These are phyloP conservation scores for Monascus purpureus DNA, from an alignment of 495 filamentous ascomycete genomes.

Conservation along the genomic window DNA sequence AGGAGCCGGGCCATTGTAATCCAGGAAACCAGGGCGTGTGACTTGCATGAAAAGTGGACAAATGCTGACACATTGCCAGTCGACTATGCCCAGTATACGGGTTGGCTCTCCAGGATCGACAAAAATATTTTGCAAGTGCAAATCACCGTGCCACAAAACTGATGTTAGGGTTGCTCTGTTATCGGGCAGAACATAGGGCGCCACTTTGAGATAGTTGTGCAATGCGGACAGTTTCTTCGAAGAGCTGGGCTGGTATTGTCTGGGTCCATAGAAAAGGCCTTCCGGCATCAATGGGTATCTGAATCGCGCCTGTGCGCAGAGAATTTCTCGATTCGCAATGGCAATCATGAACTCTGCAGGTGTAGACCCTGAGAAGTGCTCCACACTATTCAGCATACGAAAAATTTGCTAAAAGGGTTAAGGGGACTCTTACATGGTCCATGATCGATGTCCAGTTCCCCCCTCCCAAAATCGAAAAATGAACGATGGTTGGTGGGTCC, in stretches of 20 bases:
- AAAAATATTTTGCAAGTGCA: constrained; percentile 14
- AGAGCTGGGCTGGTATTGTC: constrained; percentile 13
- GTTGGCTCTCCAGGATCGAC: constrained; percentile 12
- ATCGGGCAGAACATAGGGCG: constrained; percentile 8
- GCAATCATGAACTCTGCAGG: constrained; percentile 9
- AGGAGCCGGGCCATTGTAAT: constrained; percentile 12
- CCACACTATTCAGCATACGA: constrained; percentile 5
- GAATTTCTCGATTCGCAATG: constrained; percentile 8
- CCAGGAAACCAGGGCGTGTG: constrained; percentile 11
- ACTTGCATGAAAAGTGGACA: constrained; percentile 13
- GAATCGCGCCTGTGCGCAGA: constrained; percentile 8
- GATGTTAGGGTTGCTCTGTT: constrained; percentile 6
- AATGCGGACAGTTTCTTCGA: constrained; percentile 12
- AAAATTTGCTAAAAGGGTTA: no score
- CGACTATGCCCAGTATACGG: constrained; percentile 12
- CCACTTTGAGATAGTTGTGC: constrained; percentile 11
- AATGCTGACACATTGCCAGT: constrained; percentile 13
- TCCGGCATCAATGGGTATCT: constrained; percentile 12
- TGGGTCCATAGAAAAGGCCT: constrained; percentile 12
- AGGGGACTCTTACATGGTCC: constrained; percentile 18
- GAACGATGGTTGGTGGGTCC: constrained; percentile 11
- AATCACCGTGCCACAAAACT: constrained; percentile 13
- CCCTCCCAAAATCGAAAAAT: constrained; percentile 13
- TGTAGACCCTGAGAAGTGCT: constrained; percentile 8
- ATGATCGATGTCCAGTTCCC: constrained; percentile 12